A percentile compares a stretch with the other conserved stretches of the same genome.
phyloP scores from a whole-genome alignment of 768 basidiomycete species.

The Xanthoconium stramineum region DNA sequence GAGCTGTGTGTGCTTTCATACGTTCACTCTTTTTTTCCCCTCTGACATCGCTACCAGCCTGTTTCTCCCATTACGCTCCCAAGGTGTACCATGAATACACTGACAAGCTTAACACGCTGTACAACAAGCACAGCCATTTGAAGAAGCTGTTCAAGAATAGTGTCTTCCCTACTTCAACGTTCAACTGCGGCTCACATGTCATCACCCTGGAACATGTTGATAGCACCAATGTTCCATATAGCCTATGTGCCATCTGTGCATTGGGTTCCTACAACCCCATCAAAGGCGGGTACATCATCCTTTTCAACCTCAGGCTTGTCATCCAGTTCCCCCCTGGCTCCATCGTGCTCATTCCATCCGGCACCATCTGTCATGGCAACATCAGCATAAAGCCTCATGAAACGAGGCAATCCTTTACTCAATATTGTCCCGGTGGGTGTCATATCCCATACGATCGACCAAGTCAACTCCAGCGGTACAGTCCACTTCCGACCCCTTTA shows the following conservation, averaged over 20 bases:
- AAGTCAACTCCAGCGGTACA: no score
- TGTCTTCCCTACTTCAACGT: conserved; percentile 24
- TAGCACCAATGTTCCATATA: conserved; percentile 28
- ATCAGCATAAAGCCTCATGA: background rate
- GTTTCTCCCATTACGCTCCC: background rate
- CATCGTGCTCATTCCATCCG: background rate
- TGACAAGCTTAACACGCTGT: conserved; percentile 4
- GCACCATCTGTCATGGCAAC: background rate
- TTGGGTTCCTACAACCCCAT: conserved; percentile 14
- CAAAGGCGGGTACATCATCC: background rate
- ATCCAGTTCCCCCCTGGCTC: conserved; percentile 1
- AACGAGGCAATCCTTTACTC: conserved; percentile 1
- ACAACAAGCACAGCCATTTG: background rate
- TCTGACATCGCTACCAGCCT: background rate
- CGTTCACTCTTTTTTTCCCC: no score
- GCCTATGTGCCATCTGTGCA: conserved; percentile 33
- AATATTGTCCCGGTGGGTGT: conserved; percentile 2
- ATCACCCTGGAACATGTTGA: conserved; percentile 26
- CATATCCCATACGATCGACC: no score
- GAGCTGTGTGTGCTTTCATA: no score
- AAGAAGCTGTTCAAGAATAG: conserved; percentile 10
- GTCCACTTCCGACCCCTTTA: no score
- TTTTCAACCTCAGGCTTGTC: background rate
- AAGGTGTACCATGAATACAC: background rate
- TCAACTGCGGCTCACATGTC: conserved; percentile 30